Conservation (phyloP, 768 basidiomycete genomes). For the Leccinum barrowsii region DNA sequence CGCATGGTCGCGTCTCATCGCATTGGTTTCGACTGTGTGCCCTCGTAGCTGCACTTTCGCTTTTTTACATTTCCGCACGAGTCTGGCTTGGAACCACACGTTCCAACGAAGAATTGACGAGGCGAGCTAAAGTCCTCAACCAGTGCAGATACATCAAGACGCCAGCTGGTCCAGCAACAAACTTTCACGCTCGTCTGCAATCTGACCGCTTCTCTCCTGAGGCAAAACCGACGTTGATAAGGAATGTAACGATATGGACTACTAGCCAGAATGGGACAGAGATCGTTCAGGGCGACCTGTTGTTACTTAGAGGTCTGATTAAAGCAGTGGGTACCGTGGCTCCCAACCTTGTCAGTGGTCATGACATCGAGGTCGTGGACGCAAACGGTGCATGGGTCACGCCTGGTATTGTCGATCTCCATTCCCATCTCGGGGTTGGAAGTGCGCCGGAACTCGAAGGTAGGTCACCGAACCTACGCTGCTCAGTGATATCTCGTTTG, state of each 20-base stretch:
- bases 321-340: constrained; percentile 51
- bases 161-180: constrained; percentile 40
- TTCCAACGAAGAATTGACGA: constrained; percentile 7
- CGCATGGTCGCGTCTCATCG: neutral
- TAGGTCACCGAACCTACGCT: neutral
- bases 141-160: constrained; percentile 43
- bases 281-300: constrained; percentile 60
- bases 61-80: constrained; percentile 5
- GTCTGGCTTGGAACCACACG: neutral
- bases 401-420: constrained; percentile 59
- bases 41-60: constrained; percentile 1
- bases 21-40: constrained; percentile 10
- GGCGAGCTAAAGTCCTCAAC: constrained; percentile 30
- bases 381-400: constrained; percentile 73
- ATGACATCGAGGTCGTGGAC: constrained; percentile 47
- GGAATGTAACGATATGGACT: constrained; percentile 84
- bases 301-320: constrained; percentile 68
- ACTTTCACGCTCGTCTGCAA: constrained; percentile 46
- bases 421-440: constrained; percentile 46
- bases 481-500: neutral
- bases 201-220: constrained; percentile 69
- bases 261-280: constrained; percentile 65
- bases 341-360: constrained; percentile 14
- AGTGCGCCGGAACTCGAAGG: constrained; percentile 34
- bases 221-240: constrained; percentile 61